These are phyloP conservation scores for Hymenoscyphus linearis DNA, from an alignment of 2,329 filamentous ascomycete species.

Conservation along the genomic window DNA sequence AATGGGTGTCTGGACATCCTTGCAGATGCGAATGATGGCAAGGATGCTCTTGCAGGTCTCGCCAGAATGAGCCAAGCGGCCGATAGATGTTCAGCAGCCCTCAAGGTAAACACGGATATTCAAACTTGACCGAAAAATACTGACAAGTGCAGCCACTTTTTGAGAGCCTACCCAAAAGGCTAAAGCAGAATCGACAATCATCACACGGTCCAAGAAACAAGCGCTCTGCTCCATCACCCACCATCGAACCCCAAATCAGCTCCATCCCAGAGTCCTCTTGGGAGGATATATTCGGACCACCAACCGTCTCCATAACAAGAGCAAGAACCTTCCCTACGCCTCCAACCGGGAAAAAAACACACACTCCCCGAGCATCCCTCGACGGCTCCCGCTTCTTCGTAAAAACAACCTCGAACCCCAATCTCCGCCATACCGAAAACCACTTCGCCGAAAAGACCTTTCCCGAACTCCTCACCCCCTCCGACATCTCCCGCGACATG, in stretches of 20 bases:
- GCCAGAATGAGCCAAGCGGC: conserved; percentile 83
- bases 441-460: conserved; percentile 20
- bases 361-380: conserved; percentile 24
- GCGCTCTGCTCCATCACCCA: conserved; percentile 45
- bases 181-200: conserved; percentile 48
- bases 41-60: conserved; percentile 73
- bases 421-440: conserved; percentile 21
- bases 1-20: conserved; percentile 72
- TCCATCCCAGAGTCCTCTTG: not conserved
- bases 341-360: conserved; percentile 20
- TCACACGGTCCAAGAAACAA: conserved; percentile 45
- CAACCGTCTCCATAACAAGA: conserved; percentile 12
- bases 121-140: not conserved
- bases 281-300: not conserved
- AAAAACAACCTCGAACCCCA: conserved; percentile 25
- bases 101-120: conserved; percentile 55
- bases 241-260: not conserved
- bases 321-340: conserved; percentile 30
- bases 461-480: conserved; percentile 25
- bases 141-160: conserved; percentile 62
- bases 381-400: conserved; percentile 25
- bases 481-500: conserved; percentile 24
- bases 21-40: conserved; percentile 78
- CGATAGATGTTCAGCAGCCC: conserved; percentile 72
- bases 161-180: conserved; percentile 69